Conservation (phyloP, 768 basidiomycete genomes). For the Vararia minispora region DNA sequence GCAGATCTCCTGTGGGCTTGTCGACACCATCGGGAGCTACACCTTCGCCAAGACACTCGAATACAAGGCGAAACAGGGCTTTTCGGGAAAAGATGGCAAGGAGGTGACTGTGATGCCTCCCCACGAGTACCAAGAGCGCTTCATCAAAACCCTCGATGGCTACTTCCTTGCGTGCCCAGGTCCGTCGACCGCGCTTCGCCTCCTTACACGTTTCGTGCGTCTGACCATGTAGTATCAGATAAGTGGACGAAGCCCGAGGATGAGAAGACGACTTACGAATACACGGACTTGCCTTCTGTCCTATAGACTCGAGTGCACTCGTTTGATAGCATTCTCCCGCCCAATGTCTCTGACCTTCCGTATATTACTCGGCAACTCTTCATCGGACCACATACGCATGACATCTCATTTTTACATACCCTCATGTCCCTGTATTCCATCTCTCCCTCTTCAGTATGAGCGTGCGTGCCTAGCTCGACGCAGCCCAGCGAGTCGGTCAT, state of each 20-base stretch:
- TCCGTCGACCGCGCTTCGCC: constrained; percentile 19
- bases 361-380: neutral
- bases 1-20: constrained; percentile 66
- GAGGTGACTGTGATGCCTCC: constrained; percentile 77
- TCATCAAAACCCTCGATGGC: constrained; percentile 56
- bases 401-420: no score
- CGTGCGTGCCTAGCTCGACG: no score
- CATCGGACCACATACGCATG: no score
- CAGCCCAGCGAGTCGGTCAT: no score
- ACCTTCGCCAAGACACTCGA: constrained; percentile 81
- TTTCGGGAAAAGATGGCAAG: constrained; percentile 43
- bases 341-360: neutral
- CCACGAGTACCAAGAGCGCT: constrained; percentile 67
- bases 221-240: constrained; percentile 15
- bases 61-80: constrained; percentile 72
- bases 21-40: constrained; percentile 82
- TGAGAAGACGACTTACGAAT: constrained; percentile 18
- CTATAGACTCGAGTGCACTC: constrained; percentile 12
- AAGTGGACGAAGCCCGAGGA: constrained; percentile 28
- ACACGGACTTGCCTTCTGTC: constrained; percentile 21
- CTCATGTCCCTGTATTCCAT: no score
- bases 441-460: no score
- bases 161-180: constrained; percentile 76
- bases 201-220: neutral
- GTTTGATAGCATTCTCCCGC: neutral